A percentile compares a stretch with the other conserved stretches of the same genome.
phyloP scores from a whole-genome alignment of 495 filamentous ascomycete genomes.

The Thozetella sp. region DNA sequence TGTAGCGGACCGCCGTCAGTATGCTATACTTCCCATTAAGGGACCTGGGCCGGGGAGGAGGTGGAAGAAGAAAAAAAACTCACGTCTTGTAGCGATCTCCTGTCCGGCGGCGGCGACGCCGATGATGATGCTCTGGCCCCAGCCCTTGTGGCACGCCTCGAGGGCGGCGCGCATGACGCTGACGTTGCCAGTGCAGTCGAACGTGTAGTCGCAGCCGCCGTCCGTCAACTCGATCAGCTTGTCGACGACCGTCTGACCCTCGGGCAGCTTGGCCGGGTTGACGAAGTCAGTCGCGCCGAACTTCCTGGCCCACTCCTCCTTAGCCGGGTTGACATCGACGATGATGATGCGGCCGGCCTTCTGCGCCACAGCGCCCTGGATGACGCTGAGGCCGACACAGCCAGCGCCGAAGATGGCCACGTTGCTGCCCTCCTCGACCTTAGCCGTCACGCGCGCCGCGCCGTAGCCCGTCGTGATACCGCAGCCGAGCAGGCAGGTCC shows the following conservation, averaged over 20 bases:
- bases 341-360: conserved; percentile 90
- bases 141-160: conserved; percentile 98
- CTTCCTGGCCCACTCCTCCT: conserved; percentile 90
- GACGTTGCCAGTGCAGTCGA: conserved; percentile 98
- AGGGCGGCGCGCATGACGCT: conserved; percentile 94
- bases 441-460: conserved; percentile 89
- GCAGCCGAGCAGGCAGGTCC: conserved; percentile 92
- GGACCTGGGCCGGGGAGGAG: not conserved
- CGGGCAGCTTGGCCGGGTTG: conserved; percentile 79
- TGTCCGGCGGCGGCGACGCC: conserved; percentile 97
- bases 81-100: conserved; percentile 94
- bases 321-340: conserved; percentile 89
- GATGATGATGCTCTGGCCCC: conserved; percentile 98
- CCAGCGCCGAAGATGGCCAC: conserved; percentile 96
- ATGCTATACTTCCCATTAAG: not conserved
- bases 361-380: conserved; percentile 92
- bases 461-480: conserved; percentile 99
- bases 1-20: conserved; percentile 37
- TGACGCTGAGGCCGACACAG: conserved; percentile 91
- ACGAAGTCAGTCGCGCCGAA: conserved; percentile 98
- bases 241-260: conserved; percentile 80
- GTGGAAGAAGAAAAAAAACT: conserved; percentile 43
- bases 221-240: conserved; percentile 98
- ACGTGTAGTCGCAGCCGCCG: conserved; percentile 97
- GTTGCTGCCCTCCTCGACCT: conserved; percentile 84